phyloP scores from a whole-genome alignment of 768 basidiomycete species.

The Boletales sp. region DNA sequence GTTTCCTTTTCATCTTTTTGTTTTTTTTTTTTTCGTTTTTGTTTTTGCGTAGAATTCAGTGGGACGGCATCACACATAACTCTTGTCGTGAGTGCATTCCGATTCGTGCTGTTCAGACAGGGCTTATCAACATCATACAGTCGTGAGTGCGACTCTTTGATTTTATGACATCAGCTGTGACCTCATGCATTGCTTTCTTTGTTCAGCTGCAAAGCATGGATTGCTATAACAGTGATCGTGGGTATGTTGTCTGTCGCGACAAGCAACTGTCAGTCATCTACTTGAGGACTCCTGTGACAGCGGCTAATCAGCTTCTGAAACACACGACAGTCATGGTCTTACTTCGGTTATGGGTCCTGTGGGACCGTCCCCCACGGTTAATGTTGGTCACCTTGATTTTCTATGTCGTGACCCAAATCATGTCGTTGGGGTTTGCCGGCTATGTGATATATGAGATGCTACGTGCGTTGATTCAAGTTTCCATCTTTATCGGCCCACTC shows the following conservation, averaged over 20 bases:
- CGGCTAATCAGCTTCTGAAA: constrained; percentile 4
- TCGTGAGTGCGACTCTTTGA: constrained; percentile 11
- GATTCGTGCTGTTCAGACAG: not conserved
- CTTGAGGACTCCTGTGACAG: not conserved
- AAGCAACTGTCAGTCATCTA: constrained; percentile 32
- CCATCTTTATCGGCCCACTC: not conserved
- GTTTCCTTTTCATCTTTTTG: not conserved
- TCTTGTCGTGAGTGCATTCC: constrained; percentile 10
- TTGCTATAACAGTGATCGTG: constrained; percentile 17
- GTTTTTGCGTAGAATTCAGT: constrained; percentile 18
- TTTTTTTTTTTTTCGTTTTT: not conserved
- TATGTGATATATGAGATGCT: constrained; percentile 25
- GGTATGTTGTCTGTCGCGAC: constrained; percentile 35
- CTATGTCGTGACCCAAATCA: constrained; percentile 30
- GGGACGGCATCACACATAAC: constrained; percentile 12
- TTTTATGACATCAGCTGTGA: too few species aligned
- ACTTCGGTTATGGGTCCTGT: constrained; percentile 38
- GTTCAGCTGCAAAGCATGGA: constrained; percentile 27
- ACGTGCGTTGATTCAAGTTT: constrained; percentile 19
- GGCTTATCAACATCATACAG: constrained; percentile 3
- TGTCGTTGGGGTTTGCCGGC: constrained; percentile 19
- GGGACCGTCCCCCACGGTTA: constrained; percentile 26
- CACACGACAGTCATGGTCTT: constrained; percentile 34
- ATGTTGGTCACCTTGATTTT: constrained; percentile 27
- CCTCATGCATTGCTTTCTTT: constrained; percentile 1